Evolutionary conservation across 73 alveolate genomes (phyloP).

Genomic region (Tetrahymena borealis): DNA sequence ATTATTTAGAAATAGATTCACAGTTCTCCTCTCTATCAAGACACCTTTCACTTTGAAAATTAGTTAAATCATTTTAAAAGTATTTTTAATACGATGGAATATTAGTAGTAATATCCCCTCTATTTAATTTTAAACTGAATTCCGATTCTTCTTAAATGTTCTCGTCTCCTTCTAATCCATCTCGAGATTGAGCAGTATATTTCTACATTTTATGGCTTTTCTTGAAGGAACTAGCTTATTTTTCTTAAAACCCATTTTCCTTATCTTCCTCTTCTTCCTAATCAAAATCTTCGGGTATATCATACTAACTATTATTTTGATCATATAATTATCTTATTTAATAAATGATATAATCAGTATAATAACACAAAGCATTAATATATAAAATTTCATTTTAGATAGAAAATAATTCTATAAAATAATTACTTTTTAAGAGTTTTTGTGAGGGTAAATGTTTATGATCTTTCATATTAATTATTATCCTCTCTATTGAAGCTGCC

Average conservation of each 20-base stretch:
- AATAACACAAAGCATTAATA: too few species aligned
- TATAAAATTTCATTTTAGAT: too few species aligned
- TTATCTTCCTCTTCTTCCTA: background rate
- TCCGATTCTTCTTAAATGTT: background rate
- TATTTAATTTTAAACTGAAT: background rate
- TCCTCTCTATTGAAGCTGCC: too few species aligned
- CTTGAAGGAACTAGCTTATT: background rate
- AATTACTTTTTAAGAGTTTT: background rate
- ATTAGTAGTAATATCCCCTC: too few species aligned
- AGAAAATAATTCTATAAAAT: background rate
- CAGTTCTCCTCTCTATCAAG: too few species aligned
- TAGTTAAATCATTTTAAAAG: background rate
- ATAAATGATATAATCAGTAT: too few species aligned
- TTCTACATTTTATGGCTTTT: background rate
- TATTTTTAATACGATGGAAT: background rate
- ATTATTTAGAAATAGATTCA: too few species aligned
- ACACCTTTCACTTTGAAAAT: too few species aligned
- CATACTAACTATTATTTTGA: background rate
- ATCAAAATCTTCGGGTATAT: background rate
- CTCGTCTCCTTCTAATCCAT: background rate
- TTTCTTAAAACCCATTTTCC: background rate
- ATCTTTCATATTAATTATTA: background rate
- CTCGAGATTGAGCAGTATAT: background rate
- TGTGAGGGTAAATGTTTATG: background rate
- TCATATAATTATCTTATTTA: too few species aligned